Evolutionary conservation across 1,284 basidiomycete genomes (phyloP).

Genomic region (Takashimella koratensis): DNA sequence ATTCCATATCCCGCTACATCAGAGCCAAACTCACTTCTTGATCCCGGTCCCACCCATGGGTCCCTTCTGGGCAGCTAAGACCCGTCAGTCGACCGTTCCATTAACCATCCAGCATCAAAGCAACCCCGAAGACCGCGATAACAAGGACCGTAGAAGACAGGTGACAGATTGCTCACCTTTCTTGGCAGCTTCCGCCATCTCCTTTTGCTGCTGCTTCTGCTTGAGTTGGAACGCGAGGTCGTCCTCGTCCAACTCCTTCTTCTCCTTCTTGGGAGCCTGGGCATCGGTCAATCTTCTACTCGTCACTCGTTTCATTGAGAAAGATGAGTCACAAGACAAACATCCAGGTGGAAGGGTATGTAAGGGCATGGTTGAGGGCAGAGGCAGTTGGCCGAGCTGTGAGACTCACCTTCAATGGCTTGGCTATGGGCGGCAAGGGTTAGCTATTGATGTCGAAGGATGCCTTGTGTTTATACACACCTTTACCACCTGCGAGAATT

Average conservation of each 20-base stretch:
- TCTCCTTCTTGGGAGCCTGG: conserved; percentile 21
- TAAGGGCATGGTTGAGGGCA: background rate
- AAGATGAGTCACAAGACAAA: background rate
- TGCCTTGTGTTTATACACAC: background rate
- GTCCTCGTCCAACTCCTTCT: conserved; percentile 36
- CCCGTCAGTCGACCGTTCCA: conserved; percentile 8
- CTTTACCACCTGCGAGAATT: conserved; percentile 10
- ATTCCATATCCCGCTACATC: too few relatives aligned
- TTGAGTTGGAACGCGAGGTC: conserved; percentile 32
- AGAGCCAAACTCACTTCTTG: conserved; percentile 41
- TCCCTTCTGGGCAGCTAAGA: conserved; percentile 28
- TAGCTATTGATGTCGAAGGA: background rate
- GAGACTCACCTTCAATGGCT: conserved; percentile 23
- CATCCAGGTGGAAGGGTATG: background rate
- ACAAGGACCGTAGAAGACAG: background rate
- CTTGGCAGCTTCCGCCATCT: conserved; percentile 24
- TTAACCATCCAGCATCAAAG: background rate
- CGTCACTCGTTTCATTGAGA: background rate
- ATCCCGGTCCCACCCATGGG: conserved; percentile 38
- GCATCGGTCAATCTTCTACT: background rate
- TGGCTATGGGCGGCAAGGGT: conserved; percentile 10
- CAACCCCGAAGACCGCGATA: background rate
- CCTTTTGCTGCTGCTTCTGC: conserved; percentile 33
- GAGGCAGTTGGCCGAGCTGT: background rate
- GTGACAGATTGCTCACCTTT: conserved; percentile 27